Conservation (phyloP, 495 filamentous ascomycete genomes). For the Penicillium verhagenii region DNA sequence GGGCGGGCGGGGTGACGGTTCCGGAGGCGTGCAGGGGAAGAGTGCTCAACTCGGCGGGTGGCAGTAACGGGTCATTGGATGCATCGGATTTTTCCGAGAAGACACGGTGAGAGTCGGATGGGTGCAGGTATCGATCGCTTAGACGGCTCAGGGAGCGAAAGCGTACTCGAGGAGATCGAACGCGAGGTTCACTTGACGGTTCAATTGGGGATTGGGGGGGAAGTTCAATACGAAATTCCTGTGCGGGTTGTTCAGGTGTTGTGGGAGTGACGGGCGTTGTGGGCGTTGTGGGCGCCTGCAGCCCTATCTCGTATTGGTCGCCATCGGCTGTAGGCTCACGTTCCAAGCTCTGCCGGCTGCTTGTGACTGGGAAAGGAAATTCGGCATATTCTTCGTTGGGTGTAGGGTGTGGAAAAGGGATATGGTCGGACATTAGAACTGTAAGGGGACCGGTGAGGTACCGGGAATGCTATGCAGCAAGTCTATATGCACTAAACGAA, state of each 20-base stretch:
- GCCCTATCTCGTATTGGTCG: constrained; percentile 15
- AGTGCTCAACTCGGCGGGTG: constrained; percentile 16
- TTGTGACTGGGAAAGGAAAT: constrained; percentile 17
- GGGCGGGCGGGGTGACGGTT: constrained; percentile 30
- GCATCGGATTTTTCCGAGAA: constrained; percentile 11
- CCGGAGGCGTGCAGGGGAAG: constrained; percentile 14
- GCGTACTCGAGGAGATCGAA: constrained; percentile 24
- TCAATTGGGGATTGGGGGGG: background rate
- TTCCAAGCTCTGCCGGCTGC: constrained; percentile 16
- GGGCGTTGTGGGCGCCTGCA: constrained; percentile 7
- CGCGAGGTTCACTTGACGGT: constrained; percentile 1
- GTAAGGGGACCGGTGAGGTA: background rate
- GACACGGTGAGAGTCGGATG: constrained; percentile 1
- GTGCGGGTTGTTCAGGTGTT: background rate
- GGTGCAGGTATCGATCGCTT: constrained; percentile 11
- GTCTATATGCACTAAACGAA: background rate
- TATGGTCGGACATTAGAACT: constrained; percentile 21
- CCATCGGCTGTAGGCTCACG: constrained; percentile 19
- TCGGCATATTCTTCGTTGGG: constrained; percentile 27
- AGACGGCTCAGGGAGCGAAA: constrained; percentile 26
- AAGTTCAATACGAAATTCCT: background rate
- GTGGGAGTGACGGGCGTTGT: background rate
- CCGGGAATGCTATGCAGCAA: background rate
- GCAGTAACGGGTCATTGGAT: constrained; percentile 18
- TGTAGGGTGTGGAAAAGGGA: constrained; percentile 23